These are phyloP conservation scores for Starmerella vaccinii DNA, from an alignment of 805 yeast genomes.

Conservation along the genomic window DNA sequence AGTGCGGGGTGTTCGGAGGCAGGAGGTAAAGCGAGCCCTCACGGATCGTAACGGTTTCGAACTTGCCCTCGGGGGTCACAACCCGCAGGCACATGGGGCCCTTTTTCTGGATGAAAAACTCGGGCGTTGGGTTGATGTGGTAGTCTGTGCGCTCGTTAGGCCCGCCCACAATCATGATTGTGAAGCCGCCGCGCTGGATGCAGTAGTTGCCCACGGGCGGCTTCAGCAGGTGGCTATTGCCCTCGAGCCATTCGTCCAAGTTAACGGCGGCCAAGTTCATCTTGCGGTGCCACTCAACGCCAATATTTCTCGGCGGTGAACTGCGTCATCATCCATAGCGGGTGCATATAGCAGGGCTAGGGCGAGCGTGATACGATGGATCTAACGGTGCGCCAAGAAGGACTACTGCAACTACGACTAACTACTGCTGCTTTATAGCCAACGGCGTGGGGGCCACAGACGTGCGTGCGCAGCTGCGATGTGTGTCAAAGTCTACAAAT, in stretches of 20 bases:
- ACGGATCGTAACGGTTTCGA: conserved; percentile 55
- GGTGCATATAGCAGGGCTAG: too few relatives aligned
- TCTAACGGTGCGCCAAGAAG: too few relatives aligned
- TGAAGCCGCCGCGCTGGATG: conserved; percentile 81
- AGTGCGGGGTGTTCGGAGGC: conserved; percentile 80
- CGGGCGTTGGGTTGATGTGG: conserved; percentile 90
- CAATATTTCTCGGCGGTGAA: too few relatives aligned
- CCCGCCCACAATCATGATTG: conserved; percentile 93
- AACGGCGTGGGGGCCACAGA: too few relatives aligned
- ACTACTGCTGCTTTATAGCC: too few relatives aligned
- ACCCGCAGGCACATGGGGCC: conserved; percentile 79
- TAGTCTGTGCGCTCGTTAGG: conserved; percentile 91
- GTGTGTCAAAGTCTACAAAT: too few relatives aligned
- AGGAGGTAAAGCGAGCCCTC: conserved; percentile 86
- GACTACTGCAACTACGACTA: too few relatives aligned
- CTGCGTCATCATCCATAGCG: too few relatives aligned
- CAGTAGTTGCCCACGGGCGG: conserved; percentile 93
- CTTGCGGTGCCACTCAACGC: too few relatives aligned
- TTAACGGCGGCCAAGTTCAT: conserved; percentile 47
- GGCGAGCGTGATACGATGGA: too few relatives aligned
- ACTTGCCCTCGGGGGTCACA: conserved; percentile 59
- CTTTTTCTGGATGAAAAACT: conserved; percentile 79
- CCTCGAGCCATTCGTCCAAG: conserved; percentile 68
- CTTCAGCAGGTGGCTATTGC: conserved; percentile 61
- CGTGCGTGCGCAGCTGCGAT: too few relatives aligned